Conservation (phyloP, 1,284 basidiomycete genomes). For the Trametes versicolor region DNA sequence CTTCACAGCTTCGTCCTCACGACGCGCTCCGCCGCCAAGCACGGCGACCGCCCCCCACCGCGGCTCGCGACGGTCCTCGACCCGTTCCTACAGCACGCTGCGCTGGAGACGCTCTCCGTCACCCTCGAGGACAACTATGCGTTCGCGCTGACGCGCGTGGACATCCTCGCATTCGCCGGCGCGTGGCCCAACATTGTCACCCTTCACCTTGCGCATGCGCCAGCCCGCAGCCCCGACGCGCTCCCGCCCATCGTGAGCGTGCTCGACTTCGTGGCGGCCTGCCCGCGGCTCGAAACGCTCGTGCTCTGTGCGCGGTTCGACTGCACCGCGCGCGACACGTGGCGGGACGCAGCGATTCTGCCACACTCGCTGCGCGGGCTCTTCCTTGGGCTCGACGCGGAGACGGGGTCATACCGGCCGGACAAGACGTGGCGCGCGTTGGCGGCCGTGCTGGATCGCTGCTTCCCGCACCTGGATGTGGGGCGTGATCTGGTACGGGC, state of each 20-base stretch:
- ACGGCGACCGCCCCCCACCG: conserved; percentile 20
- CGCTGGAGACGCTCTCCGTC: conserved; percentile 10
- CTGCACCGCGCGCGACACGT: conserved; percentile 11
- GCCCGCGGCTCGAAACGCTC: conserved; percentile 14
- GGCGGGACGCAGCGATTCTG: conserved; percentile 5
- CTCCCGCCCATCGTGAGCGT: conserved; percentile 6
- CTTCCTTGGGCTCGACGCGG: conserved; percentile 16
- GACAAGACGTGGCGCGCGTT: conserved; percentile 22
- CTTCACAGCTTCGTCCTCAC: conserved; percentile 9
- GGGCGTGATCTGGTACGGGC: conserved; percentile 9
- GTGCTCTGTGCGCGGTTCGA: conserved; percentile 20
- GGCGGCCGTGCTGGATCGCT: conserved; percentile 12
- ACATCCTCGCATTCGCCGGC: conserved; percentile 11
- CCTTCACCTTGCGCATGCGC: conserved; percentile 17
- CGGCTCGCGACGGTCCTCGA: conserved; percentile 13
- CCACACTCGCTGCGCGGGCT: conserved; percentile 11
- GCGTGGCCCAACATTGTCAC: conserved; percentile 17
- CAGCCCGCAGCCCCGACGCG: background rate
- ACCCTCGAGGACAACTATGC: conserved; percentile 17
- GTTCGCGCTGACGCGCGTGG: conserved; percentile 14
- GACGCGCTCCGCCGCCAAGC: conserved; percentile 11
- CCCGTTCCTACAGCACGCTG: conserved; percentile 4
- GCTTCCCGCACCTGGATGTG: conserved; percentile 3
- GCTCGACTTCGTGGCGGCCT: conserved; percentile 8
- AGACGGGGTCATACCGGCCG: conserved; percentile 20